Evolutionary conservation across 306 rosid genomes (phyloP).

Genomic region (Vigna nakashimae): DNA sequence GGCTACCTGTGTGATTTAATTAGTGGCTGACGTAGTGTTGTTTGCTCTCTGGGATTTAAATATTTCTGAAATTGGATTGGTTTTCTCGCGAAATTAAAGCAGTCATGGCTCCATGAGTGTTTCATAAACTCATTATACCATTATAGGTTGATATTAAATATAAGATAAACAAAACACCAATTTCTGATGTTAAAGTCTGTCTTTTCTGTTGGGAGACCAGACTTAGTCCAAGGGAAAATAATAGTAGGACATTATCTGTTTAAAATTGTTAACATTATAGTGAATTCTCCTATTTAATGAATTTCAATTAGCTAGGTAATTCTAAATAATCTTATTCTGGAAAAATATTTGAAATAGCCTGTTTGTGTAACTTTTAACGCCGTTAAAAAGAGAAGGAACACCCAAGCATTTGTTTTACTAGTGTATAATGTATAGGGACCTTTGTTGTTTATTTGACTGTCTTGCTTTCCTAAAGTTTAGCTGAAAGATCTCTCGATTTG

Average conservation of each 20-base stretch:
- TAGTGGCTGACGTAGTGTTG: neutral
- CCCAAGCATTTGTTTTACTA: neutral
- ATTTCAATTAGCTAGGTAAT: too few relatives aligned
- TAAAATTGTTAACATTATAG: too few relatives aligned
- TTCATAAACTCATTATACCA: neutral
- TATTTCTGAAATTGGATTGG: neutral
- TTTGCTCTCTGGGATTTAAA: neutral
- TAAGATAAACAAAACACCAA: too few relatives aligned
- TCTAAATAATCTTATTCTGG: too few relatives aligned
- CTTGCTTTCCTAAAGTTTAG: neutral
- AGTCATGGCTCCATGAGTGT: neutral
- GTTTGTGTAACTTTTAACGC: too few relatives aligned
- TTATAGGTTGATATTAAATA: neutral
- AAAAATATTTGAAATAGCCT: too few relatives aligned
- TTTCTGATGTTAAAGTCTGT: too few relatives aligned
- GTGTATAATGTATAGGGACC: too few relatives aligned
- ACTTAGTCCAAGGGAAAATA: too few relatives aligned
- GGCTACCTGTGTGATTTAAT: constrained; percentile 35
- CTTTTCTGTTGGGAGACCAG: too few relatives aligned
- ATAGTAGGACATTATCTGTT: too few relatives aligned
- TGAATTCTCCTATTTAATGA: too few relatives aligned
- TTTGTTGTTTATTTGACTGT: neutral
- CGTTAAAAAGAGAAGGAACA: neutral
- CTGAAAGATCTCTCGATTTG: constrained; percentile 4
- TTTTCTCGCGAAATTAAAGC: neutral